Evolutionary conservation across 257 asterid species (phyloP).

Genomic region (Agastache rugosa): DNA sequence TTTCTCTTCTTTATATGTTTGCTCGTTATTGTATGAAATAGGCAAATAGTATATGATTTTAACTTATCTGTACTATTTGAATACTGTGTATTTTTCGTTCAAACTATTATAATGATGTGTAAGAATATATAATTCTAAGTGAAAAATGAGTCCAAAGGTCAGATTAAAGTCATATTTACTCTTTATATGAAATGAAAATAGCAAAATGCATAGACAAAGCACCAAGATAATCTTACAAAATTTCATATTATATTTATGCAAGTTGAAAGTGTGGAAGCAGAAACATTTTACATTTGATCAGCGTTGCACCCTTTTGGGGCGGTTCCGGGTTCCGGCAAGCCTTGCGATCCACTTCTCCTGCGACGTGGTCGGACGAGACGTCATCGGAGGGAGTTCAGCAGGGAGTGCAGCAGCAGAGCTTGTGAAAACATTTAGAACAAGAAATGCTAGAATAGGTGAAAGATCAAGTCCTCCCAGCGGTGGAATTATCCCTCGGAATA

Average conservation of each 20-base stretch:
- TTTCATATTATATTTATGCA: not conserved
- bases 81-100: too few relatives aligned
- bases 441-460: conserved; percentile 87
- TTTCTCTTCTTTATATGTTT: too few relatives aligned
- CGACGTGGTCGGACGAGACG: not conserved
- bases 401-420: conserved; percentile 92
- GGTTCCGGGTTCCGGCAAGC: not conserved
- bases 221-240: not conserved
- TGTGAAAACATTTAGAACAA: conserved; percentile 77
- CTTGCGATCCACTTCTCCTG: not conserved
- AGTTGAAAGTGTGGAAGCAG: not conserved
- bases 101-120: too few relatives aligned
- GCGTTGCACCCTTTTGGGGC: not conserved
- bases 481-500: conserved; percentile 93
- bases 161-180: too few relatives aligned
- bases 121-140: too few relatives aligned
- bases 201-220: too few relatives aligned
- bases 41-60: too few relatives aligned
- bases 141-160: too few relatives aligned
- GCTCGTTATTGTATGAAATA: too few relatives aligned
- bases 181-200: too few relatives aligned
- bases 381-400: conserved; percentile 75
- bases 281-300: not conserved
- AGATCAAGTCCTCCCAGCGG: conserved; percentile 97
- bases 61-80: too few relatives aligned